phyloP scores from a whole-genome alignment of 2,329 filamentous ascomycete species.

The Trichoderma sp. region DNA sequence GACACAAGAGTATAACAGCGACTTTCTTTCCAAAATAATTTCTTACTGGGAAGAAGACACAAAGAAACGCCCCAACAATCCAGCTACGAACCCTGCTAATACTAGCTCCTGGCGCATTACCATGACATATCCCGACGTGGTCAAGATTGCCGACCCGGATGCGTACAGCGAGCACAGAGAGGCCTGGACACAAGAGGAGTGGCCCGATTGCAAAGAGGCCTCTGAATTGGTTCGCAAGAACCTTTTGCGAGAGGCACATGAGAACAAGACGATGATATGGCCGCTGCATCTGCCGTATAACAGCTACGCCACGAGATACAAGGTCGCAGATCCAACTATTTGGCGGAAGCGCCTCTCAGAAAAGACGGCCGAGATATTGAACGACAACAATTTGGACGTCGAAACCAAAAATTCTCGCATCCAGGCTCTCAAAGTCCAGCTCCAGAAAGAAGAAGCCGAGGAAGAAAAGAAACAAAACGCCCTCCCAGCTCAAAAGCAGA shows the following conservation, averaged over 20 bases:
- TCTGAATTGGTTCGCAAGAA: conserved; percentile 37
- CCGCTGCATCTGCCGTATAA: conserved; percentile 34
- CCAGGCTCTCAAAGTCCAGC: neutral
- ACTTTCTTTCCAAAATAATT: conserved; percentile 24
- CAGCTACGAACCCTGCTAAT: conserved; percentile 18
- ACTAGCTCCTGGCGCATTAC: conserved; percentile 20
- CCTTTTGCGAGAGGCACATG: conserved; percentile 46
- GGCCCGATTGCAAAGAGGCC: neutral
- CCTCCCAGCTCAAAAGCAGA: neutral
- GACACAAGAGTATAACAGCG: conserved; percentile 19
- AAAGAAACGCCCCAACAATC: conserved; percentile 25
- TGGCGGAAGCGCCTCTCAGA: neutral
- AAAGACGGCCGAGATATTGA: neutral
- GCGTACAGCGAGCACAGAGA: conserved; percentile 7
- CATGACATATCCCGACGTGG: conserved; percentile 32
- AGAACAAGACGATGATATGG: conserved; percentile 46
- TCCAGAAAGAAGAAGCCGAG: conserved; percentile 10
- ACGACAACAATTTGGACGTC: neutral
- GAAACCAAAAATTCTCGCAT: neutral
- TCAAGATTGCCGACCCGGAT: conserved; percentile 36
- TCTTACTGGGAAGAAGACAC: conserved; percentile 26
- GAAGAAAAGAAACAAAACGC: neutral
- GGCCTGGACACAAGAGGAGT: neutral
- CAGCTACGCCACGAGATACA: neutral
- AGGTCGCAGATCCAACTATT: neutral